Base-by-base conservation (phyloP, 768 basidiomycete species). In the Tylopilus plumbeoviolaceoides region DNA sequence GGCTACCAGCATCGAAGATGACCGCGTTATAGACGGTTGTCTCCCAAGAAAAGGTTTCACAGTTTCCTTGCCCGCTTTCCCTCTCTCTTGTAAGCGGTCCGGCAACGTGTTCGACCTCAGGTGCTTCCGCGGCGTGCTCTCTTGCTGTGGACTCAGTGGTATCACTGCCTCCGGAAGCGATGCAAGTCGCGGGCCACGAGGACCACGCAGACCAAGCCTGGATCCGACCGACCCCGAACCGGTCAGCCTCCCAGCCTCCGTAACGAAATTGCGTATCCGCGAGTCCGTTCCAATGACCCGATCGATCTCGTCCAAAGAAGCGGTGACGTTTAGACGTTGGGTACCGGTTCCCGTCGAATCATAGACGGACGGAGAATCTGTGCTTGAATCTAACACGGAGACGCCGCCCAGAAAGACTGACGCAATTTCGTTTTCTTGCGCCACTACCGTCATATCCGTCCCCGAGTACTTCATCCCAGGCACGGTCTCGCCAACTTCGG, bases 11-110 rank as follows among this genome's bases (percentile, higher is more conserved):
- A 56, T 51, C 30, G 64, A 58, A 30, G 59, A 55, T 23, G 54
- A 31, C 27, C 58, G 62, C 4, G 55, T 53, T 46, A 61, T 45
- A 23, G 56, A 51, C 12, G 66, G 61, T 39, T 49, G 57, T 38
- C 50, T 64, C 21, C 59, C 64, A 9, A 66, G 33, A 52, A 70
- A 68, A 7, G 69, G 63, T 39, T 20, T 57, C 40, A 64, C 56
- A 2, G 30, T n/a, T 7, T 54, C 59, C 33, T 53, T 59, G 39
- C 20, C 38, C 39, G 17, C 63, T 39, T 65, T 59, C 25, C 72
- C 63, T 57, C 77, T 79, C 48, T 77, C 72, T 50, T 75, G 72
- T 5, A 77, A 72, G 44, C 76, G 76, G 31, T 60, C 57, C 33
- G 75, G 63, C 64, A 83, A 79, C 18, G 66, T 69, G 40, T 60